phyloP scores from a whole-genome alignment of 2,329 filamentous ascomycete genomes.

The Fusarium verticillioides region DNA sequence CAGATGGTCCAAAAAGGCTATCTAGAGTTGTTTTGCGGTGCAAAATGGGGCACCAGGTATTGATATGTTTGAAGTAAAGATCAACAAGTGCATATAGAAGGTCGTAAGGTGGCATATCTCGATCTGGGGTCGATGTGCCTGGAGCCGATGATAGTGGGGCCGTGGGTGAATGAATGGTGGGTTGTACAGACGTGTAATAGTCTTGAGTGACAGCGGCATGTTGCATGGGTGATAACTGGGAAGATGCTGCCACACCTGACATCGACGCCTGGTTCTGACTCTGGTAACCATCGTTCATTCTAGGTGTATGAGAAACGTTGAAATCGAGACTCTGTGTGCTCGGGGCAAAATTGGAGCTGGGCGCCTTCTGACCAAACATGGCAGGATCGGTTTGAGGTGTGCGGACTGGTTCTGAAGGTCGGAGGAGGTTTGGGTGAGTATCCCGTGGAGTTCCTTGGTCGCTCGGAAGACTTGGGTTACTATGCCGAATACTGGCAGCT shows the following conservation, averaged over 20 bases:
- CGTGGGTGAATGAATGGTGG: constrained; percentile 66
- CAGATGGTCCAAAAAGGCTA: constrained; percentile 80
- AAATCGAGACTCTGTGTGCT: constrained; percentile 63
- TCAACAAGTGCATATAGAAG: constrained; percentile 78
- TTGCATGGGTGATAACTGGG: constrained; percentile 51
- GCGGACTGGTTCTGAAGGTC: constrained; percentile 61
- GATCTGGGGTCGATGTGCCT: constrained; percentile 55
- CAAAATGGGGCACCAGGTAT: constrained; percentile 90
- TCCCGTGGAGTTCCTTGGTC: constrained; percentile 68
- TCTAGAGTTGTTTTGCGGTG: constrained; percentile 86
- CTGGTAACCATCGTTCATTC: constrained; percentile 62
- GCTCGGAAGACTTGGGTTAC: constrained; percentile 62
- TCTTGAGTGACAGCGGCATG: constrained; percentile 59
- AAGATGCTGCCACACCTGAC: constrained; percentile 53
- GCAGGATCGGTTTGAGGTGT: constrained; percentile 67
- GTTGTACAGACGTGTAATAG: constrained; percentile 59
- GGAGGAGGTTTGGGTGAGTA: constrained; percentile 55
- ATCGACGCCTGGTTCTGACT: constrained; percentile 57
- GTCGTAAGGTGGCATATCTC: constrained; percentile 79
- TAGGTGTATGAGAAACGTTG: constrained; percentile 58
- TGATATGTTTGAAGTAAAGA: constrained; percentile 82
- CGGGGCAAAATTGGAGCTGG: constrained; percentile 56
- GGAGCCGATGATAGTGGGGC: constrained; percentile 62
- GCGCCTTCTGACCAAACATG: constrained; percentile 71
- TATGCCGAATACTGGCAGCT: constrained; percentile 59